These are phyloP conservation scores for Coemansia sp. DNA, from an alignment of 192 early-diverging fungal genomes.

Conservation along the genomic window DNA sequence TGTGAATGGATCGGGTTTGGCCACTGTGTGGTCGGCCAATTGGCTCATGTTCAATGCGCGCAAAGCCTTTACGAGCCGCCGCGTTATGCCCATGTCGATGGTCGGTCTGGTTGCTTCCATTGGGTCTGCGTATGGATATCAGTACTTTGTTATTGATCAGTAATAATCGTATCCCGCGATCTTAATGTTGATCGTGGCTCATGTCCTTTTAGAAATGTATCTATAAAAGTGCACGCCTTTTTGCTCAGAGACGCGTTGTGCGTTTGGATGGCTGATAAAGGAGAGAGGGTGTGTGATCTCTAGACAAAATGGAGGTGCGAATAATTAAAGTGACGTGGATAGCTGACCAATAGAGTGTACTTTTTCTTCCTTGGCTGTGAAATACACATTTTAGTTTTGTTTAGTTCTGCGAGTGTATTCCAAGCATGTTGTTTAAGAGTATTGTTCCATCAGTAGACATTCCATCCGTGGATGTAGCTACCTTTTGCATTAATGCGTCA, in stretches of 20 bases:
- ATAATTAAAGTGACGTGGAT: too few species aligned
- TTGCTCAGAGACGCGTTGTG: neutral
- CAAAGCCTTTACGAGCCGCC: conserved; percentile 23
- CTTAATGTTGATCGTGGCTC: neutral
- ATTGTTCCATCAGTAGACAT: conserved; percentile 27
- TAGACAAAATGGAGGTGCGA: too few species aligned
- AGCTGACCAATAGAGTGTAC: too few species aligned
- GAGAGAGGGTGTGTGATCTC: too few species aligned
- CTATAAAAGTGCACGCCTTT: too few species aligned
- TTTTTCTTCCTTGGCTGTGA: too few species aligned
- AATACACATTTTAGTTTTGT: neutral
- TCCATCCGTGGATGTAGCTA: conserved; percentile 23
- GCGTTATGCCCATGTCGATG: conserved; percentile 26
- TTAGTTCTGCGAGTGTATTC: neutral
- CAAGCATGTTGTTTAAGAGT: conserved; percentile 40
- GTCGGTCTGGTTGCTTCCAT: conserved; percentile 13
- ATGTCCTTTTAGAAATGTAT: too few species aligned
- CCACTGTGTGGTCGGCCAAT: conserved; percentile 38
- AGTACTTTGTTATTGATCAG: conserved; percentile 17
- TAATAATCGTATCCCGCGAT: neutral
- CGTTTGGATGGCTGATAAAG: too few species aligned
- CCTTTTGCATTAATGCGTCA: conserved; percentile 23
- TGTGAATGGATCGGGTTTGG: conserved; percentile 40
- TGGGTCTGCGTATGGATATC: conserved; percentile 40
- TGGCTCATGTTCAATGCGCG: conserved; percentile 54